These are phyloP conservation scores for Toxicodendron radicans DNA, from an alignment of 345 rosid genomes.

Conservation along the genomic window DNA sequence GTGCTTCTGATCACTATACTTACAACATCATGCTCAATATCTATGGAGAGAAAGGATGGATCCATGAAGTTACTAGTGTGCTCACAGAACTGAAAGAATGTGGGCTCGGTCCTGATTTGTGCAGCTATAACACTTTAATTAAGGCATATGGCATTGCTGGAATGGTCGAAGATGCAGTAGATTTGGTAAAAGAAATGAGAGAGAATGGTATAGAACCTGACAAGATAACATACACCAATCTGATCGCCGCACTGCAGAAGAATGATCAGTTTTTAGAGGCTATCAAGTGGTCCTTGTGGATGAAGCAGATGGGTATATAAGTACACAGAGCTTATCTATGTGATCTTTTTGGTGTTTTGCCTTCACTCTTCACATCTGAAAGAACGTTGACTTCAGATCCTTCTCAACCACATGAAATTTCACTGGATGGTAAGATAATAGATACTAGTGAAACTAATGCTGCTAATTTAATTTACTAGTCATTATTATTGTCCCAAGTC, in stretches of 20 bases:
- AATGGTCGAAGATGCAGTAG: slow-evolving; percentile 84
- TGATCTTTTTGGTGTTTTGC: neutral
- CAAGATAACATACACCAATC: slow-evolving; percentile 67
- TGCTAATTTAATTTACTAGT: neutral
- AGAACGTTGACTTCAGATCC: neutral
- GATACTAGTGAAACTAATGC: neutral
- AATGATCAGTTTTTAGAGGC: slow-evolving; percentile 88
- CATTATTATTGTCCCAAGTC: neutral
- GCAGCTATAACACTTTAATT: slow-evolving; percentile 89
- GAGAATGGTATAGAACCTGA: slow-evolving; percentile 66
- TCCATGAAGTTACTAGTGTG: slow-evolving; percentile 63
- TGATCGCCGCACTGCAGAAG: slow-evolving; percentile 65
- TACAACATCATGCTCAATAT: slow-evolving; percentile 88
- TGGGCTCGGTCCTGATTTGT: slow-evolving; percentile 71
- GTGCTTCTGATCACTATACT: slow-evolving; percentile 64
- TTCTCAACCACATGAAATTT: neutral
- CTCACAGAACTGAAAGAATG: slow-evolving; percentile 61
- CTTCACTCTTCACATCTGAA: slow-evolving; percentile 1
- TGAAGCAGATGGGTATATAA: slow-evolving; percentile 79
- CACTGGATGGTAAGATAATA: slow-evolving; percentile 7
- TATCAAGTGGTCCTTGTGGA: slow-evolving; percentile 94
- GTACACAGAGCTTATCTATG: neutral
- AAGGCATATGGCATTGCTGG: slow-evolving; percentile 96
- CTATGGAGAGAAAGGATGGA: slow-evolving; percentile 82
- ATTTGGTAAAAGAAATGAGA: slow-evolving; percentile 85